Conservation (phyloP, 371 early-diverging fungal genomes). For the Mucor sp. region DNA sequence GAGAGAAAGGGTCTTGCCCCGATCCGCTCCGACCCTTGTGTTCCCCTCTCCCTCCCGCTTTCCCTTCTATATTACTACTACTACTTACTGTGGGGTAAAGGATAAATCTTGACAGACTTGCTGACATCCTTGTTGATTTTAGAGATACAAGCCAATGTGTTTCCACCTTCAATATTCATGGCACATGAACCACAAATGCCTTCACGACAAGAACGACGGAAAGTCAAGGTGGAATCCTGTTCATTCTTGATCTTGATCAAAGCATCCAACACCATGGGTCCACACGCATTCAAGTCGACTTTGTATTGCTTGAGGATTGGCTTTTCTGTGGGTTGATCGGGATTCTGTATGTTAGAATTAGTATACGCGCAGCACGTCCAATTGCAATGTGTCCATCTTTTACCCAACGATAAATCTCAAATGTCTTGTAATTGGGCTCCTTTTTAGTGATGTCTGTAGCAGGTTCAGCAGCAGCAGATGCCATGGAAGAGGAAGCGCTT, state of each 20-base stretch:
- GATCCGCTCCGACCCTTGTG: too few species aligned
- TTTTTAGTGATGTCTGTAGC: conserved; percentile 24
- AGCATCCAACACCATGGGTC: conserved; percentile 96
- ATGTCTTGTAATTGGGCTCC: conserved; percentile 66
- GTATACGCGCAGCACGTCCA: not conserved
- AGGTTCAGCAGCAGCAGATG: conserved; percentile 4
- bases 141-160: conserved; percentile 93
- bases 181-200: conserved; percentile 96
- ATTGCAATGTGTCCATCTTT: not conserved
- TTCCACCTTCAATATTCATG: conserved; percentile 95
- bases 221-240: conserved; percentile 89
- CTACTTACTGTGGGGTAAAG: conserved; percentile 88
- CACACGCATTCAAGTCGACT: conserved; percentile 88
- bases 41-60: too few species aligned
- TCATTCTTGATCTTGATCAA: conserved; percentile 96
- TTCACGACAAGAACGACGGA: conserved; percentile 80
- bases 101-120: conserved; percentile 86
- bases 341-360: conserved; percentile 32
- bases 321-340: conserved; percentile 88
- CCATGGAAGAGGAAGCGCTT: not conserved
- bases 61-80: too few species aligned
- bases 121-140: conserved; percentile 76
- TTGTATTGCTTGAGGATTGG: conserved; percentile 87
- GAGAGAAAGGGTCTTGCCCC: too few species aligned
- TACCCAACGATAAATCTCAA: conserved; percentile 89